Base-by-base conservation (phyloP, 306 rosid genomes). In the Gillenia trifoliata region DNA sequence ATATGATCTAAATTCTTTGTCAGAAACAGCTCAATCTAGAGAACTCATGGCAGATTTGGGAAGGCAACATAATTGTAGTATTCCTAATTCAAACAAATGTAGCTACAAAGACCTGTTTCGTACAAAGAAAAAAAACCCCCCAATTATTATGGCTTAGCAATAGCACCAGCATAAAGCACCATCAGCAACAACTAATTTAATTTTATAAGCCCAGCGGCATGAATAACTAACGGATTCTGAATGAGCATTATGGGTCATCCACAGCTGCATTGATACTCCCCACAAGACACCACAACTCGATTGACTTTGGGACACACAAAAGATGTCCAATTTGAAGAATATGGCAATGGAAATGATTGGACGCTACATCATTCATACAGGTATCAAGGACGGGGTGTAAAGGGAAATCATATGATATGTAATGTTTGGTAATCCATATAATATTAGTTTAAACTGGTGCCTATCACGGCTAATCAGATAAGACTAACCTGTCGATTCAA, bases 401-500 rank as follows among this genome's bases (percentile, higher is more conserved):
- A 64, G 12, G 12, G 33, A 63, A 38, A 55, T 31, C n/a, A 25
- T 20, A 66, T 23, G 7, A 17, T 22, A 36, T 11, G 40, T 2
- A 33, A 50, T 22, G 64, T 45, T 12, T 45, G 45, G 16, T 13
- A n/a, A 45, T 47, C 56, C 68, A 43, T 26, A 38, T 10, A 22
- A 23, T 12, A 56, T 41, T 36, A 20, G 65, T 36, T 47, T 33
- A 50, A 38, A 23, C 31, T 28, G 4, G 7, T 45, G 4, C 10
- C 29, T 54, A 45, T 23, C 34, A 11, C 17, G 6, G 68, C 28
- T n/a, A 57, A 81, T 80, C 23, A 31, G 61, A 77, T 68, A 66
- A 84, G 80, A 81, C 89, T 79, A 71, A 94, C 99, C 97, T 94
- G 99, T 49, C 93, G 88, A 79, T 92, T 94, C 52, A 94, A 80